These are phyloP conservation scores for Lycium ferocissimum DNA, from an alignment of 257 asterid species.

Conservation along the genomic window DNA sequence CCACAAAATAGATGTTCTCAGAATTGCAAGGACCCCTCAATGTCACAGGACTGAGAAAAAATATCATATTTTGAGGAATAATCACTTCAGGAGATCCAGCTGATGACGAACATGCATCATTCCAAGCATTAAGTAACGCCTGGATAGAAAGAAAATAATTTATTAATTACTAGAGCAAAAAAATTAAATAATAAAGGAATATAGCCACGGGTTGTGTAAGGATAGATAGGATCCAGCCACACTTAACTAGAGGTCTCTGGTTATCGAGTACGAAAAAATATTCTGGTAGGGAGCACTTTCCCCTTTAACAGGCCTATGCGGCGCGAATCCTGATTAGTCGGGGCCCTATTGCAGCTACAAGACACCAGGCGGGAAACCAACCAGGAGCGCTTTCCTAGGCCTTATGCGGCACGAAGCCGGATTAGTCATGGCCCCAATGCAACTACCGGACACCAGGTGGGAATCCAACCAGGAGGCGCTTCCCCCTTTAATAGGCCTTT, in stretches of 20 bases:
- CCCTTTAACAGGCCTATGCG: not conserved
- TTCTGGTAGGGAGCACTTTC: not conserved
- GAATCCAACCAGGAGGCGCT: not conserved
- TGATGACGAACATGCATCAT: conserved; percentile 59
- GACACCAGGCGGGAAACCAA: not conserved
- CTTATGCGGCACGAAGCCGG: not conserved
- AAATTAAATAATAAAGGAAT: not conserved
- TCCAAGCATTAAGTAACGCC: conserved; percentile 80
- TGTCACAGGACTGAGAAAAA: conserved; percentile 53
- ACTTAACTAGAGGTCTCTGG: not conserved
- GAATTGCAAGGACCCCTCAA: conserved; percentile 73
- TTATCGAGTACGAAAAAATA: not conserved
- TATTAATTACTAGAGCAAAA: not conserved
- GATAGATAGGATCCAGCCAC: not conserved
- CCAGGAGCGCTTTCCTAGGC: not conserved
- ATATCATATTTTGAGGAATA: conserved; percentile 56
- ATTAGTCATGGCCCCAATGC: not conserved
- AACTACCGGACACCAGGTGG: not conserved
- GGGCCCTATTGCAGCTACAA: not conserved
- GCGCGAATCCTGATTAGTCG: not conserved
- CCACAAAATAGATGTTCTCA: conserved; percentile 48
- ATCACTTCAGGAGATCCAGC: conserved; percentile 45
- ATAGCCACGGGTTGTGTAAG: not conserved
- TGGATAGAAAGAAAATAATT: conserved; percentile 18
- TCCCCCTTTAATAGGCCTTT: not conserved